Base-by-base conservation (phyloP, 495 filamentous ascomycete species). In the Lepidopterella palustris region DNA sequence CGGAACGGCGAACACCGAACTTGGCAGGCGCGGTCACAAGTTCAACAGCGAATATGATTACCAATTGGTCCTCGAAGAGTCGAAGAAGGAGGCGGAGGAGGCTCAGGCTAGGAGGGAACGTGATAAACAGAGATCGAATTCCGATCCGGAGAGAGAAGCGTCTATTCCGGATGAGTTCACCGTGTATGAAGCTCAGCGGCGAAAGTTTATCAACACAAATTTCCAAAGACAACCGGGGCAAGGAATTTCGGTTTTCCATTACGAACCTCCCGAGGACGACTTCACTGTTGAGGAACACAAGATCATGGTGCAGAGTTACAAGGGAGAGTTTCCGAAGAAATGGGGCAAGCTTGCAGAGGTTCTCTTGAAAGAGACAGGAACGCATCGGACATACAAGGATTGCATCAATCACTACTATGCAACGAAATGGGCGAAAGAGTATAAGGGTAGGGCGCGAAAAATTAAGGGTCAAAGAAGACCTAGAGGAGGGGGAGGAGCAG, bases 361-460 rank as follows among this genome's bases (percentile, higher is more conserved):
- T 23, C 70, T 96, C 11, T 79, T 84, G 10, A 58, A 63, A 52
- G 58, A 67, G 49, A 56, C 54, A 23, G 60, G 60, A 15, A 57
- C 52, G 23, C 78, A 80, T 21, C 85, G 92, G 18, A 84, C 86
- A 63, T 93, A 87, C 73, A 84, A 87, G 63, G 84, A 91, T 50
- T 95, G 89, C 69, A 97, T 98, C 63, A 79, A 90, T 63, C 95
- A 97, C 71, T 97, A 98, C 71, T 98, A 98, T 72, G 81, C 91
- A 61, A 96, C 87, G 57, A 98, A 98, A 72, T 84, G 88, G 66
- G 81, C 84, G 58, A 83, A 84, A 24, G 90, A 89, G 58, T 92
- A 96, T 66, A 95, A 96, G 72, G 87, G 88, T 69, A 75, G 88
- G 49, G 78, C 75, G 26, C 92, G 83, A 73, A 86, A 84, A 58